Conservation (phyloP, 352 stramenopile genomes). For the Pseudoperonospora humuli region DNA sequence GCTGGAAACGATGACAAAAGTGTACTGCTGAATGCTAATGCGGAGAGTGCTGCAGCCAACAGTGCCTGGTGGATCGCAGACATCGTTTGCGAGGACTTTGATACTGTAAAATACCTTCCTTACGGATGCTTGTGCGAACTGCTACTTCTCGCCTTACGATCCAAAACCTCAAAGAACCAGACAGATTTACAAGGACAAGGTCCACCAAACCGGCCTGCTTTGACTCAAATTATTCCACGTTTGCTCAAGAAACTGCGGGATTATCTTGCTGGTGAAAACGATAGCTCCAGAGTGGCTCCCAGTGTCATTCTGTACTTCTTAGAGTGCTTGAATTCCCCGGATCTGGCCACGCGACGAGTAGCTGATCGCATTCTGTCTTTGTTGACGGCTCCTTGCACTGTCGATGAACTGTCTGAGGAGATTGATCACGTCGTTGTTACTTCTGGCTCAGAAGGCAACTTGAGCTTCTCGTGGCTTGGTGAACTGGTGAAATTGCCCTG, state of each 20-base stretch:
- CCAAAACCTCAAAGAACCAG: constrained; percentile 4
- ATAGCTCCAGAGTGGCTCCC: constrained; percentile 28
- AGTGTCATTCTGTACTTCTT: constrained; percentile 69
- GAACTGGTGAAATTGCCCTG: constrained; percentile 60
- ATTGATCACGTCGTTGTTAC: constrained; percentile 9
- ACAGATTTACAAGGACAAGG: constrained; percentile 11
- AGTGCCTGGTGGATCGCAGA: constrained; percentile 81
- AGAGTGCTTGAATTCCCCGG: constrained; percentile 51
- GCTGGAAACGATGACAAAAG: constrained; percentile 34
- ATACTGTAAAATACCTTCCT: constrained; percentile 75
- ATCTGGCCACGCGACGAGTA: constrained; percentile 40
- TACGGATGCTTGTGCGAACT: constrained; percentile 73
- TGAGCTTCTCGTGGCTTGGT: constrained; percentile 66
- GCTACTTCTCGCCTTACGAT: constrained; percentile 48
- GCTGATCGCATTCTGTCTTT: constrained; percentile 60
- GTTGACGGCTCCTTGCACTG: constrained; percentile 28
- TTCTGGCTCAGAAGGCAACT: constrained; percentile 16
- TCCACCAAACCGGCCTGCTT: constrained; percentile 24
- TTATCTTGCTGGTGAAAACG: constrained; percentile 30
- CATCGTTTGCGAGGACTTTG: constrained; percentile 80
- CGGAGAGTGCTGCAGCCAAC: constrained; percentile 10
- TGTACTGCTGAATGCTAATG: constrained; percentile 6
- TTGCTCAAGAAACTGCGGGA: constrained; percentile 52
- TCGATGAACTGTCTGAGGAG: constrained; percentile 27
- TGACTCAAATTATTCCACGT: constrained; percentile 43